Base-by-base conservation (phyloP, 768 basidiomycete species). In the Thelephora aurantiotincta region DNA sequence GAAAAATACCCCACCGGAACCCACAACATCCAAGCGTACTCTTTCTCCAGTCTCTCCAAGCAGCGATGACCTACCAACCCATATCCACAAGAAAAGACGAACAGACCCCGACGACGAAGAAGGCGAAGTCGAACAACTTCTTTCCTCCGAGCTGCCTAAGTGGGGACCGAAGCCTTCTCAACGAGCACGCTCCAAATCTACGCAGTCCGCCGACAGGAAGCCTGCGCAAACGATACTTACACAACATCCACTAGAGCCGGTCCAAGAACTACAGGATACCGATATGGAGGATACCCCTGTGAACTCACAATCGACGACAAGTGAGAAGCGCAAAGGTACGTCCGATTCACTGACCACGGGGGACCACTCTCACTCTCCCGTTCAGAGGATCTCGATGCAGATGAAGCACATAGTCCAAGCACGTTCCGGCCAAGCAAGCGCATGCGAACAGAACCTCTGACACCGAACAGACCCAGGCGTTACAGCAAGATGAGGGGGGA, bases 311-410 rank as follows among this genome's bases (percentile, higher is more conserved):
- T 19, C 46, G 6, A 4, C 45, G 14, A 48, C 45, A 26, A 30
- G 44, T 2, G 36, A 38, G 20, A 53, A 53, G 37, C 50, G 54
- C 23, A 55, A 52, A 52, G 45, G 54, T 55, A 46, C 18, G 54
- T 33, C 9, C 26, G 9, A 9, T 30, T 41, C 38, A 7, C 14
- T 41, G 12, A 41, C 38, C 14, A 9, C 16, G 16, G 12, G 7
- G 38, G 14, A 4, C 7, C 16, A 41, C 14, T 22, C 18, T 41
- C 38, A 41, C 18, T 41, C 9, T 22, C 14, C 14, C 16, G 11
- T 41, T 14, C 22, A 22, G 38, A n/a, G 16, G 11, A 22, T 14
- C 38, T 18, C 16, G 38, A 41, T 16, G 18, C 38, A 41, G 38
- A 14, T n/a, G 22, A 14, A 18, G 16, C 14, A 14, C 38, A 22